Evolutionary conservation across 495 filamentous ascomycete genomes (phyloP).

Genomic region (Pyronema omphalodes): DNA sequence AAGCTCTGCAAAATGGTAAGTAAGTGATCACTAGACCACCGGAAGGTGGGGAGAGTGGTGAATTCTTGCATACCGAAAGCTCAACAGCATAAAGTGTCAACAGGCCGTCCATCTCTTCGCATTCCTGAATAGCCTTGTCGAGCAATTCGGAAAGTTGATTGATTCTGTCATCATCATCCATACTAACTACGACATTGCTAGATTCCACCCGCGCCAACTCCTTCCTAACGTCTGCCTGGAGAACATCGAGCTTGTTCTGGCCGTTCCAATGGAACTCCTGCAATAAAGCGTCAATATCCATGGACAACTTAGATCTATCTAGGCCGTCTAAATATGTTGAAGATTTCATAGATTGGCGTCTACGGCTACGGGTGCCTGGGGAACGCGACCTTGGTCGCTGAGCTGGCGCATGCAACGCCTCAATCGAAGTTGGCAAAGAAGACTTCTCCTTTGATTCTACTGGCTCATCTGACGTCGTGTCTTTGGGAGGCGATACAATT

Average conservation of each 20-base stretch:
- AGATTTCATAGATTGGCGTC: conserved; percentile 45
- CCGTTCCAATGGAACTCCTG: conserved; percentile 85
- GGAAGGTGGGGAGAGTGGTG: background rate
- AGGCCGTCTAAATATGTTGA: conserved; percentile 31
- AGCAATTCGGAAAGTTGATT: conserved; percentile 65
- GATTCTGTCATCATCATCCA: conserved; percentile 78
- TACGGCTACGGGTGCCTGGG: conserved; percentile 33
- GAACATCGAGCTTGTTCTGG: conserved; percentile 57
- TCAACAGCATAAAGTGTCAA: conserved; percentile 88
- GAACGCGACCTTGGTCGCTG: conserved; percentile 15
- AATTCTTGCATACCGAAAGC: conserved; percentile 46
- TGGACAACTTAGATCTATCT: conserved; percentile 21
- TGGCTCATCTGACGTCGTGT: background rate
- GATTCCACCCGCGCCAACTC: conserved; percentile 82
- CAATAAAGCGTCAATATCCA: conserved; percentile 59
- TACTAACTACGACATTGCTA: conserved; percentile 73
- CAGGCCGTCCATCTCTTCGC: conserved; percentile 84
- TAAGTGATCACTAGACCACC: background rate
- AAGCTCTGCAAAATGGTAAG: conserved; percentile 50
- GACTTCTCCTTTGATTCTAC: background rate
- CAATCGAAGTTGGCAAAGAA: conserved; percentile 3
- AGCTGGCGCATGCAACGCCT: conserved; percentile 7
- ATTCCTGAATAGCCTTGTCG: conserved; percentile 76
- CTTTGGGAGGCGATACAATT: background rate
- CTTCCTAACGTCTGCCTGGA: conserved; percentile 65